phyloP scores from a whole-genome alignment of 2,329 filamentous ascomycete species.

The Monosporascus sp. region DNA sequence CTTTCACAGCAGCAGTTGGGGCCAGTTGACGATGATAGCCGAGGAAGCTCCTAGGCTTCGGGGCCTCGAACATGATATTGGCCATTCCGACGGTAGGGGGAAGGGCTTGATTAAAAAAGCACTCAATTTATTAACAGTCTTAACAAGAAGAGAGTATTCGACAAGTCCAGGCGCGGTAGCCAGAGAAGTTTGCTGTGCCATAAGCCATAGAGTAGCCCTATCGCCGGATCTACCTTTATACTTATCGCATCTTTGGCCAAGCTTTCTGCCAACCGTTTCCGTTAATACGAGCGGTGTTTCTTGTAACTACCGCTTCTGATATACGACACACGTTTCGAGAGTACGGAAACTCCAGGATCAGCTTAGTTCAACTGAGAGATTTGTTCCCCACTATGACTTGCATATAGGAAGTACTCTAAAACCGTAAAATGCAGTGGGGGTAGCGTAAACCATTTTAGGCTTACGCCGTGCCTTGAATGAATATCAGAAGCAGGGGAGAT shows the following conservation, averaged over 20 bases:
- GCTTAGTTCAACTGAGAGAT: not conserved
- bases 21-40: conserved; percentile 45
- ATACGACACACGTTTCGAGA: not conserved
- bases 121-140: too few species aligned
- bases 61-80: conserved; percentile 1
- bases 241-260: not conserved
- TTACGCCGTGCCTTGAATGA: too few species aligned
- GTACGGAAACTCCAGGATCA: not conserved
- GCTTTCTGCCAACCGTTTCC: not conserved
- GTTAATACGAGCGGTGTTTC: not conserved
- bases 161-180: too few species aligned
- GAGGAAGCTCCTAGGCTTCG: conserved; percentile 36
- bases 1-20: conserved; percentile 42
- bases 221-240: too few species aligned
- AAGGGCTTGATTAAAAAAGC: not conserved
- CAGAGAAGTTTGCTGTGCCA: too few species aligned
- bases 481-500: too few species aligned
- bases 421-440: too few species aligned
- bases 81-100: not conserved
- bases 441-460: too few species aligned
- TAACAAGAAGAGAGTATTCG: too few species aligned
- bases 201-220: too few species aligned
- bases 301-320: not conserved
- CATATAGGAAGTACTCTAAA: too few species aligned
- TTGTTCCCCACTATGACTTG: too few species aligned